Evolutionary conservation across 257 asterid genomes (phyloP), one percentile per base, ranked within the genome.

Genomic region (Gentiana dahurica): DNA sequence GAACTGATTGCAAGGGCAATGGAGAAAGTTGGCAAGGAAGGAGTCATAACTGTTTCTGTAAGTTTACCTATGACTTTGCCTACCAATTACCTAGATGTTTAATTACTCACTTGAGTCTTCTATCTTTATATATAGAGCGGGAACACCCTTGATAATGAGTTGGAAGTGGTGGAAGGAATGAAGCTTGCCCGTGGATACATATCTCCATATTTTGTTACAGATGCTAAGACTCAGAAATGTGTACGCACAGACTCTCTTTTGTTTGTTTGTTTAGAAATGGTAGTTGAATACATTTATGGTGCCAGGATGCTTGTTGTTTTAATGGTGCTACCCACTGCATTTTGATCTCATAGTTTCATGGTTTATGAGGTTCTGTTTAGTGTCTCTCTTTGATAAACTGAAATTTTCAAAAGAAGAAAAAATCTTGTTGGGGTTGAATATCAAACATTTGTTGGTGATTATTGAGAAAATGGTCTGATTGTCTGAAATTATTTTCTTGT

Each of bases 141-240:
- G 35, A 89, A 89, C 64, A 86, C 92, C 66, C 47, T 89, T 62
- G 85, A 89, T 48, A 73, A 89, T 73, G 95, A 83, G 69, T 77
- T 89, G 81, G 95, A 89, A 61, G 97, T 86, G 77, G 97, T 83
- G 68, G 97, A 89, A 73, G 97, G 97, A 63, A 89, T 89, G 97
- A 85, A 86, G 83, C 84, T 89, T 61, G 72, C 82, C 51, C 94
- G 95, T 34, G 97, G 97, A 66, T 89, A 76, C 72, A 83, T 85
- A 65, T 89, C 97, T 65, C 97, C 97, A 49, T 83, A 89, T 73
- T 89, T 89, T 62, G 77, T 81, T 63, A 83, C 97, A 12, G 84
- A 89, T 45, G 60, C 34, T 48, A 81, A 83, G 79, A 78, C 92
- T 57, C 87, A 76, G 59, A 86, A 62, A 69, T 86, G 97, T 73